Percentiles rank a stretch among this genome's conserved stretches.
Conservation (phyloP, 2,329 filamentous ascomycete genomes). For the Orbilia blumenaviensis region DNA sequence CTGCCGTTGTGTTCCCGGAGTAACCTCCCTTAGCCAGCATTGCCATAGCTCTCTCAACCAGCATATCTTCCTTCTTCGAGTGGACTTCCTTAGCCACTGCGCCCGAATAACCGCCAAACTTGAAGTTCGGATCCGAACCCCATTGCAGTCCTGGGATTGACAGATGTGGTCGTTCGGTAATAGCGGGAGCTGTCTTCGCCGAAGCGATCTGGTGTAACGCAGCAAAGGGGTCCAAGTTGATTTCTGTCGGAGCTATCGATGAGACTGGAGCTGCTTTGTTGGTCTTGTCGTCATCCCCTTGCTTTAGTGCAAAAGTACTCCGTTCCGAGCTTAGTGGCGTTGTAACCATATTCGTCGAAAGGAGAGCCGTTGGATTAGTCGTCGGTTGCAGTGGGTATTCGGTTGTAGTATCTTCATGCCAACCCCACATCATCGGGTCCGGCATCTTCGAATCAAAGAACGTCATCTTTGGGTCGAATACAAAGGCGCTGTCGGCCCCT, state of each 20-base stretch:
- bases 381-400: constrained; percentile 48
- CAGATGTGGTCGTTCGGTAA: constrained; percentile 27
- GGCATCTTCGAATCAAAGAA: constrained; percentile 50
- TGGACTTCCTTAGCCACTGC: constrained; percentile 27
- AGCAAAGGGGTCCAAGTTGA: constrained; percentile 44
- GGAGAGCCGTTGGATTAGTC: constrained; percentile 20
- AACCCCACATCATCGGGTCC: constrained; percentile 54
- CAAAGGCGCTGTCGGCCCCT: constrained; percentile 60
- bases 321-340: constrained; percentile 48
- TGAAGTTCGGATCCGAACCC: constrained; percentile 58
- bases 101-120: constrained; percentile 55
- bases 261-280: constrained; percentile 1
- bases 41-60: constrained; percentile 55
- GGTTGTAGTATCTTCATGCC: constrained; percentile 40
- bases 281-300: constrained; percentile 29
- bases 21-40: constrained; percentile 50
- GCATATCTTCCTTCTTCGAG: constrained; percentile 44
- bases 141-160: constrained; percentile 53
- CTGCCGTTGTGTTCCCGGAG: constrained; percentile 54
- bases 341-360: constrained; percentile 41
- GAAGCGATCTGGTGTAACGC: constrained; percentile 44
- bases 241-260: constrained; percentile 46
- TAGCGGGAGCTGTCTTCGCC: neutral
- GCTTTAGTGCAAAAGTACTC: constrained; percentile 47
- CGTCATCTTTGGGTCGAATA: constrained; percentile 51